These are phyloP conservation scores for Hymenoscyphus salicellus DNA, from an alignment of 2,329 filamentous ascomycete species.

Conservation along the genomic window DNA sequence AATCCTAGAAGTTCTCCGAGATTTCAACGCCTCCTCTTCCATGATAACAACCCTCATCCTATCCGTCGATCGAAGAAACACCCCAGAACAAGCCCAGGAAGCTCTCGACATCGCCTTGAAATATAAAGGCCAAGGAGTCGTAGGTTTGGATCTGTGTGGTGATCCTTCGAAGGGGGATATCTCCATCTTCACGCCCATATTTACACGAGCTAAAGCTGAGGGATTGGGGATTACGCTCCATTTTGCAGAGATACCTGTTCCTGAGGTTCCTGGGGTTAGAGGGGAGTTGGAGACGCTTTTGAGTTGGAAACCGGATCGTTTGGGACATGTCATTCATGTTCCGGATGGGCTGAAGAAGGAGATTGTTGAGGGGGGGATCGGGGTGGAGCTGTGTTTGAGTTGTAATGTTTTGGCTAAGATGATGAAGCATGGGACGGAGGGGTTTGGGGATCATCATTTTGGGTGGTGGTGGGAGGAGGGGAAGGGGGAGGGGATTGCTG, in stretches of 20 bases:
- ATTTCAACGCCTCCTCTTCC: slow-evolving; percentile 39
- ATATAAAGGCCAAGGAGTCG: slow-evolving; percentile 54
- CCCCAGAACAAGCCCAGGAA: slow-evolving; percentile 55
- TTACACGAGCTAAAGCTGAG: slow-evolving; percentile 52
- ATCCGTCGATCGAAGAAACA: slow-evolving; percentile 67
- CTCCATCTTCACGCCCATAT: slow-evolving; percentile 55
- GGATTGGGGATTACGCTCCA: slow-evolving; percentile 69
- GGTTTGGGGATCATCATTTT: slow-evolving; percentile 70
- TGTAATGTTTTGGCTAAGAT: slow-evolving; percentile 78
- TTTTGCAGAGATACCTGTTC: slow-evolving; percentile 67
- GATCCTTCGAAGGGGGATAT: slow-evolving; percentile 65
- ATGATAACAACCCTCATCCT: slow-evolving; percentile 68
- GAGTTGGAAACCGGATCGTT: slow-evolving; percentile 61
- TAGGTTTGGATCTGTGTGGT: slow-evolving; percentile 77
- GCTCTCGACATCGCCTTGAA: slow-evolving; percentile 61
- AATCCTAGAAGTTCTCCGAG: slow-evolving; percentile 61
- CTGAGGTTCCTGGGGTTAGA: slow-evolving; percentile 49
- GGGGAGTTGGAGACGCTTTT: slow-evolving; percentile 64
- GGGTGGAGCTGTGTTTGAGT: slow-evolving; percentile 73
- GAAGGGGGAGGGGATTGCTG: slow-evolving; percentile 57
- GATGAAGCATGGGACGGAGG: slow-evolving; percentile 61
- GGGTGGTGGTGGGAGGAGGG: slow-evolving; percentile 64
- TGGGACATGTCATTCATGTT: slow-evolving; percentile 79
- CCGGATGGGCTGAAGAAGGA: slow-evolving; percentile 56
- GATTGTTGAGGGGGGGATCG: slow-evolving; percentile 54